Evolutionary conservation across 345 rosid genomes (phyloP).

Genomic region (Ailanthus altissimus): DNA sequence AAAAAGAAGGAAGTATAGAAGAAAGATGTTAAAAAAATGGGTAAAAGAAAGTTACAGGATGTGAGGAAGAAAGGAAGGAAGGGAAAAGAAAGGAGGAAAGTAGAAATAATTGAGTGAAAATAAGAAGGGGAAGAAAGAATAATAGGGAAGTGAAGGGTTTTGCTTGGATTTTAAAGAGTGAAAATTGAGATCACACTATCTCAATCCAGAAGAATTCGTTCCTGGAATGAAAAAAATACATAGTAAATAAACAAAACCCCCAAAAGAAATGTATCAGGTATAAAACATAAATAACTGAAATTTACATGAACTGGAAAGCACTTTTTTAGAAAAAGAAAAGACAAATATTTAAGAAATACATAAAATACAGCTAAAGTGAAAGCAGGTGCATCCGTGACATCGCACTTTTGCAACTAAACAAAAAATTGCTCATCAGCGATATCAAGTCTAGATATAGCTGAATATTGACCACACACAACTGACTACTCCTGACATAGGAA

Average conservation of each 20-base stretch:
- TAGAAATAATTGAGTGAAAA: too few species aligned
- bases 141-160: too few species aligned
- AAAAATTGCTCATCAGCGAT: neutral
- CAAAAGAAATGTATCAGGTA: conserved; percentile 6
- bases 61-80: too few species aligned
- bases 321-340: neutral
- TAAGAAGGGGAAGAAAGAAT: too few species aligned
- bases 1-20: too few species aligned
- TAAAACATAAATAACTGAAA: neutral
- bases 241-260: conserved; percentile 20
- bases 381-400: neutral
- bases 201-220: conserved; percentile 77
- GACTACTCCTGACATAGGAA: neutral
- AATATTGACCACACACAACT: neutral
- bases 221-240: conserved; percentile 47
- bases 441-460: neutral
- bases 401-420: neutral
- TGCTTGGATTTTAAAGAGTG: too few species aligned
- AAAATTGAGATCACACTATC: conserved; percentile 69
- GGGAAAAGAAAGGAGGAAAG: too few species aligned
- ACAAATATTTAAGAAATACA: neutral
- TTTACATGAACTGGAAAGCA: neutral
- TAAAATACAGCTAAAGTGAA: neutral
- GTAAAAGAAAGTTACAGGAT: too few species aligned
- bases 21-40: too few species aligned